phyloP scores from a whole-genome alignment of 169 alveolate genomes.

The Plasmodium vivax region DNA sequence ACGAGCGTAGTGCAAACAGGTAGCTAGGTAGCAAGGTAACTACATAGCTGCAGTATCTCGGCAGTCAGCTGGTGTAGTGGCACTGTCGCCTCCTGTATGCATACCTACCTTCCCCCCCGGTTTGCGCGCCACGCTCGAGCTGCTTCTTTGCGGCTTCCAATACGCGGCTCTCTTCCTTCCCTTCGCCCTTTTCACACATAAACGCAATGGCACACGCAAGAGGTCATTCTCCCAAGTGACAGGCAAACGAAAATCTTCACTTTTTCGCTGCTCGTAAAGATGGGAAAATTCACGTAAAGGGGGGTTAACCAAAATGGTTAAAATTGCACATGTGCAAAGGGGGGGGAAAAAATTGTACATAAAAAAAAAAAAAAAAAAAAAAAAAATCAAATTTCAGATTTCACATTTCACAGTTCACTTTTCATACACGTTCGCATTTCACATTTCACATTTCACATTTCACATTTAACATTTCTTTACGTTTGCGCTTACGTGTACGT shows the following conservation, averaged over 20 bases:
- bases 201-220: neutral
- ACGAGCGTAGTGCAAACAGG: neutral
- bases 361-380: constrained; percentile 3
- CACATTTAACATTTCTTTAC: neutral
- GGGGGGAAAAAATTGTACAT: neutral
- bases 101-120: neutral
- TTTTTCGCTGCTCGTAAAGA: neutral
- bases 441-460: neutral
- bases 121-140: neutral
- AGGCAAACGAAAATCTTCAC: neutral
- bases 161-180: neutral
- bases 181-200: neutral
- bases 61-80: neutral
- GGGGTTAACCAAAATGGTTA: neutral
- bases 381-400: neutral
- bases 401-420: no score
- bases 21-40: no score
- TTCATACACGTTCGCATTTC: no score
- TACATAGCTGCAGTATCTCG: neutral
- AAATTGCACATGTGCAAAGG: neutral
- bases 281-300: neutral
- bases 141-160: neutral
- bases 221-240: neutral
- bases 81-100: neutral
- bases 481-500: neutral